Base-by-base conservation (phyloP, 768 basidiomycete genomes). In the Lactarius psammicola region DNA sequence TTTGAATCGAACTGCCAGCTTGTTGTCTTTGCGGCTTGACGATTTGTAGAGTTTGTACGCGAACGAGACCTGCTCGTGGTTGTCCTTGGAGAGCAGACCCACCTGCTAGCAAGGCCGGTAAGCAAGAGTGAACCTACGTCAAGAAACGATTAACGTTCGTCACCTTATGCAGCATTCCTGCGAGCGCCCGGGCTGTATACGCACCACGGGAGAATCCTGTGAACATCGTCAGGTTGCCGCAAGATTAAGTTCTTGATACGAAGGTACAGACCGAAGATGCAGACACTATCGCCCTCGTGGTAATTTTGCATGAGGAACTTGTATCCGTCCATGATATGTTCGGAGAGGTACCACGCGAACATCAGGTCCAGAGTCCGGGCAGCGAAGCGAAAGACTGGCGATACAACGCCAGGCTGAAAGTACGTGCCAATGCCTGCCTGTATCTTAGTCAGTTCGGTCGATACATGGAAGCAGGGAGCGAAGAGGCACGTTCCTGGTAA, bases 401-500 rank as follows among this genome's bases (percentile, higher is more conserved):
- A 81, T 28, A 91, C 85, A n/a, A 84, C 80, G 0, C 89, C 87
- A 0, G 89, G 87, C 79, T 78, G 71, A 78, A 86, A 77, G 76
- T 83, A 82, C 0, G 79, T 79, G 8, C 80, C 81, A 11, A 85
- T 65, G 20, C 83, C 83, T 17, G 81, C 75, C 81, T n/a, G n/a
- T n/a, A n/a, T n/a, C n/a, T n/a, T n/a, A n/a, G n/a, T n/a, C n/a
- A n/a, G n/a, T n/a, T n/a, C n/a, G n/a, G n/a, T n/a, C n/a, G n/a
- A n/a, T n/a, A n/a, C n/a, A n/a, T 84, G 49, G 26, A 1, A 18
- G 9, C 3, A 15, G 7, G 49, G 42, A 18, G 69, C 74, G 33
- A 49, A 87, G n/a, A n/a, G n/a, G n/a, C n/a, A n/a, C n/a, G n/a
- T n/a, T n/a, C 88, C 76, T 92, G 91, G 71, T 93, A 93, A 73